A percentile compares a stretch with the other conserved stretches of the same genome.
Evolutionary conservation across 805 yeast species (phyloP).

Genomic region (Sungouiella blattae): DNA sequence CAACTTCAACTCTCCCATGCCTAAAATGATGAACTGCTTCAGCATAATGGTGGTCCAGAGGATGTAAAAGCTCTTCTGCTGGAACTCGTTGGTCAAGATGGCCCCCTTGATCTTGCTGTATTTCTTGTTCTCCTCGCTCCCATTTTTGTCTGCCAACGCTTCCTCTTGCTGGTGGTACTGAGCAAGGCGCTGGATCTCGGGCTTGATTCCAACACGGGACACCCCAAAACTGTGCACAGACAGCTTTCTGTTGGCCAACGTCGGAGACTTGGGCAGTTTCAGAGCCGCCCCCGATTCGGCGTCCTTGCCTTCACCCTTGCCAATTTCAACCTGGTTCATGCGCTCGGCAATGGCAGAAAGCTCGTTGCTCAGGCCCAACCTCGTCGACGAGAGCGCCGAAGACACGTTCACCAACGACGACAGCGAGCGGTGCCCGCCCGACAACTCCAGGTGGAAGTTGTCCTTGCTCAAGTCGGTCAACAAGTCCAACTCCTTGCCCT

Average conservation of each 20-base stretch:
- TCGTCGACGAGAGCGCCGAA: slow-evolving; percentile 17
- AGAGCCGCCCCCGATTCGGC: no score
- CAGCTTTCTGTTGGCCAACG: slow-evolving; percentile 17
- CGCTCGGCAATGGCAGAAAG: slow-evolving; percentile 19
- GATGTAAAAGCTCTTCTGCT: slow-evolving; percentile 31
- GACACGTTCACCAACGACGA: slow-evolving; percentile 31
- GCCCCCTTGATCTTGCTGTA: slow-evolving; percentile 31
- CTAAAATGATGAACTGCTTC: slow-evolving; percentile 20
- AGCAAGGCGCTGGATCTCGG: slow-evolving; percentile 12
- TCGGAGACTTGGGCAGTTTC: no score
- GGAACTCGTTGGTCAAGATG: slow-evolving; percentile 36
- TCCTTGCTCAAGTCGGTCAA: slow-evolving; percentile 34
- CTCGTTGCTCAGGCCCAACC: slow-evolving; percentile 19
- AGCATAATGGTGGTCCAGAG: slow-evolving; percentile 28
- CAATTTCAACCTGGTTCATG: slow-evolving; percentile 1
- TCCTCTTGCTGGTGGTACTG: slow-evolving; percentile 1
- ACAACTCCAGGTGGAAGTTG: slow-evolving; percentile 31
- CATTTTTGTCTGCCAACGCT: slow-evolving; percentile 6
- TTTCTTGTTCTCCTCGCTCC: slow-evolving; percentile 8
- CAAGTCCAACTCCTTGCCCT: slow-evolving; percentile 32
- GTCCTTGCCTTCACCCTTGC: no score
- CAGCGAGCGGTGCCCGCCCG: slow-evolving; percentile 27
- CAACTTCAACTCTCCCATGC: slow-evolving; percentile 35
- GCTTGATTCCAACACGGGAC: slow-evolving; percentile 34
- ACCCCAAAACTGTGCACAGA: slow-evolving; percentile 21